A percentile compares a stretch with the other conserved stretches of the same genome.
Conservation (phyloP, 2,329 filamentous ascomycete genomes). For the Capronia coronata region DNA sequence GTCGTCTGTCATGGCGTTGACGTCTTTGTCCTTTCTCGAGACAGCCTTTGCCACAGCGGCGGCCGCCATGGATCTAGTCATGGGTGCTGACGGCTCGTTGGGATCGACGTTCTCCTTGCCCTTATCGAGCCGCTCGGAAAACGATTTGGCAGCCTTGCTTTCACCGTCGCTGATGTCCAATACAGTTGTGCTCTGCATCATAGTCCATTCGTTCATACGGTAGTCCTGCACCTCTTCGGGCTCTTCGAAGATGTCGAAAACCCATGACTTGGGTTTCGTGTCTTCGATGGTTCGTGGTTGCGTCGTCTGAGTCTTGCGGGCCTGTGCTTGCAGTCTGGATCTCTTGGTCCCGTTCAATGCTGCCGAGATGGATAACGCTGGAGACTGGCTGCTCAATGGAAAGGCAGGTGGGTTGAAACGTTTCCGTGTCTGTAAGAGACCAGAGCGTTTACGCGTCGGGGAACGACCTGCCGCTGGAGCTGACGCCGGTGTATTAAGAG, state of each 20-base stretch:
- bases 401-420: slow-evolving; percentile 67
- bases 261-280: slow-evolving; percentile 59
- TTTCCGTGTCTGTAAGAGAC: slow-evolving; percentile 62
- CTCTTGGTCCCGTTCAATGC: slow-evolving; percentile 61
- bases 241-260: slow-evolving; percentile 93
- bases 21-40: slow-evolving; percentile 11
- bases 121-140: slow-evolving; percentile 46
- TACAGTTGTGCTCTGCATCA: slow-evolving; percentile 75
- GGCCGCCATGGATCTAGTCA: slow-evolving; percentile 49
- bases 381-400: slow-evolving; percentile 40
- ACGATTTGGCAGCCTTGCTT: slow-evolving; percentile 33
- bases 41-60: slow-evolving; percentile 27
- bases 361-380: slow-evolving; percentile 78
- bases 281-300: slow-evolving; percentile 45
- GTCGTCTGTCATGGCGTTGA: slow-evolving; percentile 52
- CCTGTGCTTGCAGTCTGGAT: slow-evolving; percentile 32
- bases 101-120: slow-evolving; percentile 95
- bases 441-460: slow-evolving; percentile 63
- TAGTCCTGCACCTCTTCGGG: slow-evolving; percentile 83
- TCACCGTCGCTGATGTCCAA: slow-evolving; percentile 89
- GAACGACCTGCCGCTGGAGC: slow-evolving; percentile 69
- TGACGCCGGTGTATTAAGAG: slow-evolving; percentile 44
- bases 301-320: slow-evolving; percentile 29
- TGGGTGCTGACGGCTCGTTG: slow-evolving; percentile 47
- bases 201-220: slow-evolving; percentile 54